Percentiles rank a stretch among this genome's conserved stretches.
Conservation (phyloP, 352 stramenopile genomes). For the Vaucheria bursata region DNA sequence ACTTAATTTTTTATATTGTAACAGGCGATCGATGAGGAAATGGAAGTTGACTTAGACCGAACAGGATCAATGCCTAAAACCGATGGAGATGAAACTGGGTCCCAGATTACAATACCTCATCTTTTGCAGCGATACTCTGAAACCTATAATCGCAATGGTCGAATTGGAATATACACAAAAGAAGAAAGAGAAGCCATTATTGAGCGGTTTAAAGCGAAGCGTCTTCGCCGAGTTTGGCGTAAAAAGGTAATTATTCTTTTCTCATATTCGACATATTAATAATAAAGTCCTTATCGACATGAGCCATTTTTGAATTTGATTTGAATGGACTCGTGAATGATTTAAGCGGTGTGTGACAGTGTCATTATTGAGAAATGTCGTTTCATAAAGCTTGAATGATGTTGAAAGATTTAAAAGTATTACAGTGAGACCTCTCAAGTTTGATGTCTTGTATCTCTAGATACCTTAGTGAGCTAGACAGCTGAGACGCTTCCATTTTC, state of each 20-base stretch:
- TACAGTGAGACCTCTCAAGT: too few species aligned
- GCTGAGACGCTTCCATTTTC: too few species aligned
- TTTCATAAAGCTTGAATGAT: too few species aligned
- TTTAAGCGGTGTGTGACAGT: neutral
- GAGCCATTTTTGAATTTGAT: neutral
- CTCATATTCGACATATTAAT: too few species aligned
- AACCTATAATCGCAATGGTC: constrained; percentile 48
- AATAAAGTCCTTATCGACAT: neutral
- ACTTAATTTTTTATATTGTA: too few species aligned
- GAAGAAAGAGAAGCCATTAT: constrained; percentile 48
- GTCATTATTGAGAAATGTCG: too few species aligned
- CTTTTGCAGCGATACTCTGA: constrained; percentile 30
- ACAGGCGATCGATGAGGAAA: neutral
- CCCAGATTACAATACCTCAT: too few species aligned
- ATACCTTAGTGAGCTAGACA: too few species aligned
- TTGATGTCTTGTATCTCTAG: too few species aligned
- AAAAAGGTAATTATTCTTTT: constrained; percentile 58
- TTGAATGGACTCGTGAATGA: neutral
- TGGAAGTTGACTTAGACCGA: neutral
- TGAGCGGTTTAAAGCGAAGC: constrained; percentile 73
- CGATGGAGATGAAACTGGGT: neutral
- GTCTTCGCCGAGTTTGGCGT: constrained; percentile 77
- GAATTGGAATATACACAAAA: constrained; percentile 49
- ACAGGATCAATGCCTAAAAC: neutral
- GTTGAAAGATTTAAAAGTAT: too few species aligned